These are phyloP conservation scores for Xylaria castorea DNA, from an alignment of 495 filamentous ascomycete genomes.

Conservation along the genomic window DNA sequence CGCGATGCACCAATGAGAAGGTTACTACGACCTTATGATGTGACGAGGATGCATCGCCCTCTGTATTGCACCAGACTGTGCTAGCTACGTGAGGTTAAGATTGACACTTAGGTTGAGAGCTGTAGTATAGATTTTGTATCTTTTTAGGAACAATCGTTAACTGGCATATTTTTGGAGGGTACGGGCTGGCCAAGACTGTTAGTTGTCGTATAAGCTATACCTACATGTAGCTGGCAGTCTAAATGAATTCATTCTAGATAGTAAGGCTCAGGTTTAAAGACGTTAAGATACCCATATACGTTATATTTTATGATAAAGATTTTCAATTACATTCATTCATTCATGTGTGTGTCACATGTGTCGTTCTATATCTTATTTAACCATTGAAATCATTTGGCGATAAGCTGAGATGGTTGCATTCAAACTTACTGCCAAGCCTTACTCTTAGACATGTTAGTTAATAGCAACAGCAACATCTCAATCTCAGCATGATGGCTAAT, in stretches of 20 bases:
- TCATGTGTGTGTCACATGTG: not conserved
- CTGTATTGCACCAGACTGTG: constrained; percentile 1
- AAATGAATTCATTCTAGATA: not conserved
- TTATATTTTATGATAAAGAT: constrained; percentile 10
- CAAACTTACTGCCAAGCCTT: constrained; percentile 17
- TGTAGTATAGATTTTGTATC: constrained; percentile 8
- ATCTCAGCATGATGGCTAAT: not conserved
- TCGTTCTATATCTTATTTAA: not conserved
- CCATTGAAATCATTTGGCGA: not conserved
- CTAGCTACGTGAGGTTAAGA: constrained; percentile 2
- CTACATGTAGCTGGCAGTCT: constrained; percentile 7
- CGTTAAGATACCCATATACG: constrained; percentile 26
- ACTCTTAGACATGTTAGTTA: constrained; percentile 18
- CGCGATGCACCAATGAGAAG: not conserved
- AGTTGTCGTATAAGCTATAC: constrained; percentile 11
- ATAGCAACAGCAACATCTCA: not conserved
- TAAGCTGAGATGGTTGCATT: not conserved
- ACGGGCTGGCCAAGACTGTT: not conserved
- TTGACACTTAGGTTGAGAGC: not conserved
- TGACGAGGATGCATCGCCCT: not conserved
- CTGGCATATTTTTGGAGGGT: not conserved
- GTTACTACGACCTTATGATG: not conserved
- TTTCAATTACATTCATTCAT: not conserved
- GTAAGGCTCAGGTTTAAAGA: constrained; percentile 14
- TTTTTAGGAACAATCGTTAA: not conserved